phyloP scores from a whole-genome alignment of 805 yeast species.

The Geotrichum ghanense region DNA sequence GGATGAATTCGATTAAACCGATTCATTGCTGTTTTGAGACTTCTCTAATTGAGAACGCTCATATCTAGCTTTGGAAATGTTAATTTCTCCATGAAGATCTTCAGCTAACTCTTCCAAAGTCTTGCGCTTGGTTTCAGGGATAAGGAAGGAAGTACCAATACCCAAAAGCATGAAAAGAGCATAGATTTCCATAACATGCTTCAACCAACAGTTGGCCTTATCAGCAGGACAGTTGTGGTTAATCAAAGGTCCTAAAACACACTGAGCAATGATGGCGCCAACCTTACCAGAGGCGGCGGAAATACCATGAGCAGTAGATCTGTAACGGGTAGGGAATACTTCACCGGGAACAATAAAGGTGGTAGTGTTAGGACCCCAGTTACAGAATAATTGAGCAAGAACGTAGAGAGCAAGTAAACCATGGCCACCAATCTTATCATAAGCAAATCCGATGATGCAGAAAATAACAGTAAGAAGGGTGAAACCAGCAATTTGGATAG shows the following conservation, averaged over 20 bases:
- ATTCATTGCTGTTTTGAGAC: too few species aligned
- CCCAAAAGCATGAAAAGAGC: constrained; percentile 87
- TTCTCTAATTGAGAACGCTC: too few species aligned
- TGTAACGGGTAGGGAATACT: constrained; percentile 51
- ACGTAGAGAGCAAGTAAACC: constrained; percentile 45
- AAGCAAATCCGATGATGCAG: constrained; percentile 48
- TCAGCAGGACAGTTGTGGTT: constrained; percentile 60
- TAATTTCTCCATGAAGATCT: constrained; percentile 70
- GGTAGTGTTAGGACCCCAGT: constrained; percentile 56
- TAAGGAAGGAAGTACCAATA: constrained; percentile 45
- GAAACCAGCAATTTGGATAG: constrained; percentile 47
- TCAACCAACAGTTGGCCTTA: constrained; percentile 60
- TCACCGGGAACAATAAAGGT: constrained; percentile 57
- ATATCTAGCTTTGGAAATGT: constrained; percentile 14
- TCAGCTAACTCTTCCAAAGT: constrained; percentile 78
- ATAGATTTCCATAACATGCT: constrained; percentile 88
- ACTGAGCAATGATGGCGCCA: constrained; percentile 46
- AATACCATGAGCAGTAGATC: constrained; percentile 58
- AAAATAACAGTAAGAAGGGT: constrained; percentile 41
- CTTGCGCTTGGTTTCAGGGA: constrained; percentile 88
- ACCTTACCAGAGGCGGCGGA: constrained; percentile 56
- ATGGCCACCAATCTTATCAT: constrained; percentile 20
- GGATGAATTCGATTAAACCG: too few species aligned
- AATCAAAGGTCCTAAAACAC: constrained; percentile 47
- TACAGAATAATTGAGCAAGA: constrained; percentile 51